phyloP scores from a whole-genome alignment of 2,329 filamentous ascomycete species.

The Thermoascus crustaceus region DNA sequence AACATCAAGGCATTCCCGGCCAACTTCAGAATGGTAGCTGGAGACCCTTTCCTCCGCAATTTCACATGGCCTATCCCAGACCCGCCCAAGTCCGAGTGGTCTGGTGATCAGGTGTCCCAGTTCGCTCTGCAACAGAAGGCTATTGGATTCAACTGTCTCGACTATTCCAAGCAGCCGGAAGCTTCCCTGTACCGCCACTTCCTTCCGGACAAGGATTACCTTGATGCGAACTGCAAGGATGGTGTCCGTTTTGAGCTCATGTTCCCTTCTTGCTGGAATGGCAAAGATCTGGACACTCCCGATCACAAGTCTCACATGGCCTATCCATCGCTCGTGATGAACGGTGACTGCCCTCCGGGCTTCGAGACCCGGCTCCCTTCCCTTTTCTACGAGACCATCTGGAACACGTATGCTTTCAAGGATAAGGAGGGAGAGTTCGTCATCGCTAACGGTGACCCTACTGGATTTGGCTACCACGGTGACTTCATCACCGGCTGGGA shows the following conservation, averaged over 20 bases:
- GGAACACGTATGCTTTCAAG: slow-evolving; percentile 59
- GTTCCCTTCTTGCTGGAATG: slow-evolving; percentile 88
- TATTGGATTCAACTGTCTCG: slow-evolving; percentile 88
- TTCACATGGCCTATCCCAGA: slow-evolving; percentile 63
- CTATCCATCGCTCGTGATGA: slow-evolving; percentile 69
- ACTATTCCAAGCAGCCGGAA: slow-evolving; percentile 63
- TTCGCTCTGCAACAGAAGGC: slow-evolving; percentile 67
- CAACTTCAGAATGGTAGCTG: slow-evolving; percentile 75
- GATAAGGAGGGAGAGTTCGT: slow-evolving; percentile 61
- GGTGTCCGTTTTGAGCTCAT: slow-evolving; percentile 76
- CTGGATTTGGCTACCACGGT: slow-evolving; percentile 66
- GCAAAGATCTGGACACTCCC: slow-evolving; percentile 48
- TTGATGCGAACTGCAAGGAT: slow-evolving; percentile 74
- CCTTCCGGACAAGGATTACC: slow-evolving; percentile 67
- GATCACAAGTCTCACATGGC: slow-evolving; percentile 61
- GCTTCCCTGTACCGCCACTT: slow-evolving; percentile 72
- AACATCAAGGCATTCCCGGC: slow-evolving; percentile 64
- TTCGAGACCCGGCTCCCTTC: slow-evolving; percentile 62
- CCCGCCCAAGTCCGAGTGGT: slow-evolving; percentile 64
- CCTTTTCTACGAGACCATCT: slow-evolving; percentile 82
- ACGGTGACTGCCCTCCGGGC: slow-evolving; percentile 63
- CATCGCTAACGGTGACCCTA: slow-evolving; percentile 68
- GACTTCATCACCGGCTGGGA: slow-evolving; percentile 81
- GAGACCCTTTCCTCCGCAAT: slow-evolving; percentile 58
- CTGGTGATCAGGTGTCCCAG: slow-evolving; percentile 57